Conservation (phyloP, 139 green algal species). For the Ettlia oleoabundans region DNA sequence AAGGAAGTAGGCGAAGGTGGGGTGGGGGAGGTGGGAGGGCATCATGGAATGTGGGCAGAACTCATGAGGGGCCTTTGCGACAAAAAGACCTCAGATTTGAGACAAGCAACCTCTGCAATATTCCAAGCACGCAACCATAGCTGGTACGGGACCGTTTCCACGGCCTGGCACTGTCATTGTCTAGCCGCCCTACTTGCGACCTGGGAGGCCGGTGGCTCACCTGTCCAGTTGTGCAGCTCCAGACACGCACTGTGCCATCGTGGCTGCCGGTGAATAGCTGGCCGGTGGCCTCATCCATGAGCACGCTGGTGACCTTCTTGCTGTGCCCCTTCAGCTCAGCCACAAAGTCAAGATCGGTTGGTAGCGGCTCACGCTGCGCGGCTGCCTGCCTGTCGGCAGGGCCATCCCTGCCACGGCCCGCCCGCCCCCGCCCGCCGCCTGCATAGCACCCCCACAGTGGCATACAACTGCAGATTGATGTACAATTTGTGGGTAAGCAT, state of each 20-base stretch:
- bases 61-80: too few relatives aligned
- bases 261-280: conserved; percentile 80
- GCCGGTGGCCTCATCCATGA: conserved; percentile 42
- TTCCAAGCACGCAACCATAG: too few relatives aligned
- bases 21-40: background rate
- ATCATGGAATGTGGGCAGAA: too few relatives aligned
- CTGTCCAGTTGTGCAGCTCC: conserved; percentile 68
- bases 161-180: too few relatives aligned
- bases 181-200: background rate
- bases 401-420: conserved; percentile 18
- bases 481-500: background rate
- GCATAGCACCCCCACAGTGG: too few relatives aligned
- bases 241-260: conserved; percentile 72
- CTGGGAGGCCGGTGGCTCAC: conserved; percentile 33
- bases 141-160: too few relatives aligned
- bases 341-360: conserved; percentile 57
- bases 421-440: background rate
- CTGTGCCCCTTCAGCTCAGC: conserved; percentile 53
- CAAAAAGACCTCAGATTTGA: too few relatives aligned
- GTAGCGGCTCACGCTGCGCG: conserved; percentile 29
- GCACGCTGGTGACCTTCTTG: conserved; percentile 49
- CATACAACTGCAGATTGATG: too few relatives aligned
- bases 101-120: too few relatives aligned
- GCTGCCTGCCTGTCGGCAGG: background rate
- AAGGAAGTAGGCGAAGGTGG: background rate